A percentile compares a stretch with the other conserved stretches of the same genome.
These are phyloP conservation scores for Melanomma pulvis-pyrius DNA, from an alignment of 495 filamentous ascomycete genomes.

Conservation along the genomic window DNA sequence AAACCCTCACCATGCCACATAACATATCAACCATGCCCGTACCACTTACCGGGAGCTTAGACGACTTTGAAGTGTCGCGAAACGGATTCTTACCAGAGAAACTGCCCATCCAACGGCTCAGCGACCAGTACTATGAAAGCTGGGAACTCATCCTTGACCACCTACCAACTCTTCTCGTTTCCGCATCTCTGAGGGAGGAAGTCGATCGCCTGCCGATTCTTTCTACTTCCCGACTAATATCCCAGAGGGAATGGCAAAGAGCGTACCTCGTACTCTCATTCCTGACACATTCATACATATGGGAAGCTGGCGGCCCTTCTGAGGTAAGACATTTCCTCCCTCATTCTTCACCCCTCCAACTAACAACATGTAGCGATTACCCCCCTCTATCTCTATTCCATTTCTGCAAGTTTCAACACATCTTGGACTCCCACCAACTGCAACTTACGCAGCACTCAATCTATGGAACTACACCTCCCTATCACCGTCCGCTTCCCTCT, in stretches of 20 bases:
- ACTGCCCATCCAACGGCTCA: not conserved
- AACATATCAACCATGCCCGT: not conserved
- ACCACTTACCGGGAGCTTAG: not conserved
- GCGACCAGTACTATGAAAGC: not conserved
- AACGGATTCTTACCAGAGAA: slow-evolving; percentile 12
- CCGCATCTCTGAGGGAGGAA: not conserved
- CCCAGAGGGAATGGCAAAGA: slow-evolving; percentile 13
- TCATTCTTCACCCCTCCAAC: not conserved
- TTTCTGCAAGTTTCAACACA: slow-evolving; percentile 32
- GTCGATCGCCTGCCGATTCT: not conserved
- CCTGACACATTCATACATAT: slow-evolving; percentile 43
- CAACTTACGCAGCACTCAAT: slow-evolving; percentile 41
- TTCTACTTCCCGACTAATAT: not conserved
- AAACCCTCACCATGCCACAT: not conserved
- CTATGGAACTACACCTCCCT: slow-evolving; percentile 39
- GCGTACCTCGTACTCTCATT: slow-evolving; percentile 40
- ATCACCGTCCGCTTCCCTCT: slow-evolving; percentile 5
- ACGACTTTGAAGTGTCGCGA: not conserved
- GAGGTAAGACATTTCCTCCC: slow-evolving; percentile 15
- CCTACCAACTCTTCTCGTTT: not conserved
- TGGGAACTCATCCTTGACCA: slow-evolving; percentile 3
- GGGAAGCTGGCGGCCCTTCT: slow-evolving; percentile 36
- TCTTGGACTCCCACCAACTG: slow-evolving; percentile 37
- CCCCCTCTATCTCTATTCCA: slow-evolving; percentile 35
- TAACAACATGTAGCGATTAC: slow-evolving; percentile 28